Evolutionary conservation across 345 rosid genomes (phyloP).

Genomic region (Bruguiera gymnorhiza): DNA sequence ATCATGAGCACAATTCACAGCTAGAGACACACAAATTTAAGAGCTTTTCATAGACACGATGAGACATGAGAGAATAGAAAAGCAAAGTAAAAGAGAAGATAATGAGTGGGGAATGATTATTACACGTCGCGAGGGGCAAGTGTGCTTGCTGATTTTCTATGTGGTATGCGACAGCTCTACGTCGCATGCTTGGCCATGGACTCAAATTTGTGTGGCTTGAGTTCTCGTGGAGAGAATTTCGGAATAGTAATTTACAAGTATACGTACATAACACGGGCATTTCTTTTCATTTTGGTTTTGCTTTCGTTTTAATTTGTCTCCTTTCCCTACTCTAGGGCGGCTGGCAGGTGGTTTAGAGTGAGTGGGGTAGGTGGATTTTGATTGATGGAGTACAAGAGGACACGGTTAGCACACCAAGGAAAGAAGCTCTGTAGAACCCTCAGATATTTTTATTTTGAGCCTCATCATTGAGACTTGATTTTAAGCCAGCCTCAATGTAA

Average conservation of each 20-base stretch:
- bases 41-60: neutral
- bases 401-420: too few species aligned
- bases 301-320: neutral
- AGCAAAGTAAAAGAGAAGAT: neutral
- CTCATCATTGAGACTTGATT: too few species aligned
- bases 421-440: too few species aligned
- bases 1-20: slow-evolving; percentile 3
- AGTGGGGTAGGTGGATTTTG: neutral
- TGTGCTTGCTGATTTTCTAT: slow-evolving; percentile 20
- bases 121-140: slow-evolving; percentile 24
- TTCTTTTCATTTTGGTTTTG: neutral
- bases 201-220: slow-evolving; percentile 22
- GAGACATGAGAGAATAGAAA: neutral
- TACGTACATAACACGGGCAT: neutral
- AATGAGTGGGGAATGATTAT: slow-evolving; percentile 24
- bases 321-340: neutral
- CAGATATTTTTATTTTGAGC: too few species aligned
- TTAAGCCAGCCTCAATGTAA: too few species aligned
- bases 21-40: too few species aligned
- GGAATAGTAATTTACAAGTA: too few species aligned
- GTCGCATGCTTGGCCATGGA: slow-evolving; percentile 20
- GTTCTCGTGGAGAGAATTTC: too few species aligned
- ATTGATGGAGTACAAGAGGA: neutral
- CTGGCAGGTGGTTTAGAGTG: neutral
- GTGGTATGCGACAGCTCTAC: slow-evolving; percentile 40